Evolutionary conservation across 306 rosid species (phyloP), one percentile per base, ranked within the genome.

Genomic region (Quercus robur): DNA sequence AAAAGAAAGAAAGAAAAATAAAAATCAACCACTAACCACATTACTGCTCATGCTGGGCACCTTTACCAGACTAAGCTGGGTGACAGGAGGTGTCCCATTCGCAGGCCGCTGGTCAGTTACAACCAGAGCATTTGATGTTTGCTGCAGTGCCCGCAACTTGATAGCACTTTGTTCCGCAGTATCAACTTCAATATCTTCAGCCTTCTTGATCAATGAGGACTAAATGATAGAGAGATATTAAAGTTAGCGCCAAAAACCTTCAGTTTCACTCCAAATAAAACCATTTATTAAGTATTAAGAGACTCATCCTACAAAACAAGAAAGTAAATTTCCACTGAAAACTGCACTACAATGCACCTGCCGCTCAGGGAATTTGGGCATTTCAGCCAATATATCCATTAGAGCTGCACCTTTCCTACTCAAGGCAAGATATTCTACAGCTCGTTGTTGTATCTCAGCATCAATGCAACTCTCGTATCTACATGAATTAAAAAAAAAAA

Each of bases 341-440:
- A 79, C 80, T 78, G 76, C 66, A 80, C 26, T 23, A 67, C 26
- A 71, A 84, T 52, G 46, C 84, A 95, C 99, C 98, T 93, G 98
- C 66, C 99, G 89, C 87, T 96, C 98, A 17, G 98, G 99, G 84
- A 96, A 96, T 87, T 96, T 96, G 57, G 99, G 99, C 98, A 96
- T 96, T 83, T 96, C 99, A 35, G 99, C 97, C 89, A 96, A 85
- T 79, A 96, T 89, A 84, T 96, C 93, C 90, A 87, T 87, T 41
- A 96, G 81, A 78, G 90, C 88, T 82, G 77, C 97, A 78, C 99
- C 98, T 90, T 92, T 96, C 86, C 93, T 88, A 84, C 99, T 96
- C 83, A 96, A 82, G 59, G 97, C 93, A 87, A 90, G 80, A 84
- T 96, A 96, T 83, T 96, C 99, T 59, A 88, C 97, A 83, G 99